Base-by-base conservation (phyloP, 1,284 basidiomycete genomes). In the Pholiota adiposa region DNA sequence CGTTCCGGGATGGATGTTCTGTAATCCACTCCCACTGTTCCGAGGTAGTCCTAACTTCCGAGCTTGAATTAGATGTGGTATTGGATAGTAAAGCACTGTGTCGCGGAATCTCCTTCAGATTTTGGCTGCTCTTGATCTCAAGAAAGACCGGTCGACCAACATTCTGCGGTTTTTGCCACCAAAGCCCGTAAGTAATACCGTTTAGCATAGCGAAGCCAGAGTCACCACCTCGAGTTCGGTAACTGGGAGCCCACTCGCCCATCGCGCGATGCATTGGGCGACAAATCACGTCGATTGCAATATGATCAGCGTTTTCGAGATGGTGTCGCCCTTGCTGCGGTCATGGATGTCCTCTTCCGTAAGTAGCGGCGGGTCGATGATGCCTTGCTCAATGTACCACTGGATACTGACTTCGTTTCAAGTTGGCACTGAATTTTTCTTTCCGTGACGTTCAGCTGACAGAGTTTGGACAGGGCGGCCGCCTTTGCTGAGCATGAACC, bases 111-210 rank as follows among this genome's bases (percentile, higher is more conserved):
- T 38, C n/a, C 8, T 8, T 18, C 6, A 3, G 21, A 4, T 8
- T 21, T 4, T 9, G 2, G 18, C 2, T 14, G 21, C n/a, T 25
- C 19, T 48, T 52, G 2, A 18, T n/a, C 27, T 12, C 25, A 8
- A 52, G 21, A 51, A 19, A 33, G 1, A 58, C 43, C 18, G 55
- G 25, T 0, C 21, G 34, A 8, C 34, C 48, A 16, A 68, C 66
- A 34, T 66, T 63, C n/a, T 63, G 56, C 8, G 73, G 74, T 56
- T 75, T 75, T n/a, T 71, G 16, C 73, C 72, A 73, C 63, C 63
- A 65, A 2, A 55, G 56, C 9, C 34, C 50, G 23, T 61, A 65
- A 12, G 58, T 61, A 3, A 64, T 36, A 2, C 61, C 41, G 41
- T 67, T 72, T n/a, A 75, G 53, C 0, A 61, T 16, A 0, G 69